Evolutionary conservation across 805 yeast genomes (phyloP).

Genomic region (Suhomyces vadensis): DNA sequence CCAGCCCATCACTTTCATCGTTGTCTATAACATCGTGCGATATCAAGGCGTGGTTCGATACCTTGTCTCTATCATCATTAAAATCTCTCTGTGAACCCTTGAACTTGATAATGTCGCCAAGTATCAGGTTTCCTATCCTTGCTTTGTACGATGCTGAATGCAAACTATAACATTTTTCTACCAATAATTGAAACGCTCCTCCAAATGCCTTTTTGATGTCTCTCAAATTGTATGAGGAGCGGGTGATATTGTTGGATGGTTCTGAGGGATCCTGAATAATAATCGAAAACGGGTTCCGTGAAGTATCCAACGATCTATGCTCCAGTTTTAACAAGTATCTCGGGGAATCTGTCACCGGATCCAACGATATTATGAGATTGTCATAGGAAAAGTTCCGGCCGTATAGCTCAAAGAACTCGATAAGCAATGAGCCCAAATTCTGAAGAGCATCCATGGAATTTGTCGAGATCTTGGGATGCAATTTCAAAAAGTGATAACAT

Average conservation of each 20-base stretch:
- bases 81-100: constrained; percentile 76
- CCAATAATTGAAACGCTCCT: constrained; percentile 80
- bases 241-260: constrained; percentile 74
- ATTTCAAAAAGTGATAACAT: constrained; percentile 70
- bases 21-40: constrained; percentile 27
- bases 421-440: constrained; percentile 80
- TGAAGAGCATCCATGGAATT: constrained; percentile 64
- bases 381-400: constrained; percentile 90
- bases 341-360: constrained; percentile 49
- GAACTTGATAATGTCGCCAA: constrained; percentile 77
- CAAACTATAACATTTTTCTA: constrained; percentile 73
- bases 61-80: constrained; percentile 67
- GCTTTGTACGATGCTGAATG: constrained; percentile 63
- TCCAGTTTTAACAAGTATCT: constrained; percentile 63
- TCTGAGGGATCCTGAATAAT: constrained; percentile 92
- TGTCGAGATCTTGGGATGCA: constrained; percentile 77
- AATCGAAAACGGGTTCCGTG: constrained; percentile 58
- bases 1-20: constrained; percentile 36
- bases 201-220: constrained; percentile 83
- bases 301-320: constrained; percentile 51
- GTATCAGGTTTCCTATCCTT: constrained; percentile 67
- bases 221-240: constrained; percentile 79
- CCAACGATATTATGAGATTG: constrained; percentile 66
- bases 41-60: constrained; percentile 58
- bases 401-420: constrained; percentile 90